Evolutionary conservation across 1,139 yeast genomes (phyloP).

Genomic region (Geotrichum europaeum): DNA sequence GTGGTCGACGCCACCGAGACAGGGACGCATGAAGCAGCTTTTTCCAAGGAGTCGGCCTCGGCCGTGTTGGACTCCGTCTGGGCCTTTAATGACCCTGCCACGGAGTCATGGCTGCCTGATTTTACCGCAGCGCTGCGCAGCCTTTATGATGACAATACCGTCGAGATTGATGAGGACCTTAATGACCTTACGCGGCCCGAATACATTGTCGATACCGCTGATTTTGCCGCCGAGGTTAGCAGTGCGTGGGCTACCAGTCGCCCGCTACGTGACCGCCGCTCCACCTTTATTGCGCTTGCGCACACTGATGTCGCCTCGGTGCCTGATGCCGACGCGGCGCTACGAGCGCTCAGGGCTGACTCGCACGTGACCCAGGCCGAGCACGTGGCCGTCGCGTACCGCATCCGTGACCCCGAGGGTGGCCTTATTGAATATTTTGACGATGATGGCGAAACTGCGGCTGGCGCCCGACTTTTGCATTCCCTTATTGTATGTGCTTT

Average conservation of each 20-base stretch:
- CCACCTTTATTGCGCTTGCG: conserved; percentile 7
- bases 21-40: conserved; percentile 4
- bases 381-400: conserved; percentile 1
- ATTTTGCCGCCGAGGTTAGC: neutral
- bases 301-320: neutral
- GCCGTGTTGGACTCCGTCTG: conserved; percentile 5
- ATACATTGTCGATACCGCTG: conserved; percentile 1
- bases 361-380: conserved; percentile 1
- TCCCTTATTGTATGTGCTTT: conserved; percentile 1
- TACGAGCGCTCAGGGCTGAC: neutral
- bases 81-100: neutral
- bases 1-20: neutral
- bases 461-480: conserved; percentile 8
- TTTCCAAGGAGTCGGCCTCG: conserved; percentile 1
- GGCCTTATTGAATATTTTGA: neutral
- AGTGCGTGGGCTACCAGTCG: neutral
- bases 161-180: neutral
- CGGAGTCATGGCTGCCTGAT: conserved; percentile 5
- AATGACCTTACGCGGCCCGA: neutral
- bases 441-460: conserved; percentile 9
- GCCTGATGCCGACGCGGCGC: neutral
- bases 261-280: neutral
- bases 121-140: neutral
- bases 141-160: conserved; percentile 1
- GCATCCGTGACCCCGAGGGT: neutral